A percentile compares a stretch with the other conserved stretches of the same genome.
phyloP scores from a whole-genome alignment of 306 rosid species.

The Trifolium dubium region DNA sequence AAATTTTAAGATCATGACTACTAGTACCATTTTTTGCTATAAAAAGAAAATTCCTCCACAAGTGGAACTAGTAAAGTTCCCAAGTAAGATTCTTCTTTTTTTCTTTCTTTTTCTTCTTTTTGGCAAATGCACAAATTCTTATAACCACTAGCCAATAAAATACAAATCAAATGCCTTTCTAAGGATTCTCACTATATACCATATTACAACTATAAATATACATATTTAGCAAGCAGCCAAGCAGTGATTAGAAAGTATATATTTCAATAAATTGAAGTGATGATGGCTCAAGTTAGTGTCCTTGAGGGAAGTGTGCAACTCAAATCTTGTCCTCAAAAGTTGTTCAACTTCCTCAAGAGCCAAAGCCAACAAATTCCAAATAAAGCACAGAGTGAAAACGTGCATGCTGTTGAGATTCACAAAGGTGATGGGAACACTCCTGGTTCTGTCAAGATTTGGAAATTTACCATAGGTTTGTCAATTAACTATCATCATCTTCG shows the following conservation, averaged over 20 bases:
- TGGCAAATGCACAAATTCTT: neutral
- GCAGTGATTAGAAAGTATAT: neutral
- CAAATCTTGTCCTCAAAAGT: constrained; percentile 39
- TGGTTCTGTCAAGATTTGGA: constrained; percentile 45
- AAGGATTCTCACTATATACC: neutral
- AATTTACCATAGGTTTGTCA: constrained; percentile 26
- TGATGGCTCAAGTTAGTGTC: constrained; percentile 35
- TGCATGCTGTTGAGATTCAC: constrained; percentile 40
- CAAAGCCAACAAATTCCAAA: constrained; percentile 35
- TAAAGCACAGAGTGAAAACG: constrained; percentile 25
- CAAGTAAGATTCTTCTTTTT: neutral
- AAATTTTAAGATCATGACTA: neutral
- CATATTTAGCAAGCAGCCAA: neutral
- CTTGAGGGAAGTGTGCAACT: constrained; percentile 38
- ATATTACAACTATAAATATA: neutral
- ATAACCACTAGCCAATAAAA: neutral
- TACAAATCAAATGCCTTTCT: neutral
- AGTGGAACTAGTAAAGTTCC: constrained; percentile 6
- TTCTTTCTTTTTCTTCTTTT: neutral
- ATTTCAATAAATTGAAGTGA: neutral
- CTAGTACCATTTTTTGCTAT: neutral
- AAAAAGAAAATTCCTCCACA: neutral
- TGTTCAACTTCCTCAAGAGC: constrained; percentile 35
- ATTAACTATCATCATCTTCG: neutral
- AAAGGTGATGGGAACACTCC: constrained; percentile 38